Base-by-base conservation (phyloP, 2,329 filamentous ascomycete genomes). In the Chaetomium globosum region DNA sequence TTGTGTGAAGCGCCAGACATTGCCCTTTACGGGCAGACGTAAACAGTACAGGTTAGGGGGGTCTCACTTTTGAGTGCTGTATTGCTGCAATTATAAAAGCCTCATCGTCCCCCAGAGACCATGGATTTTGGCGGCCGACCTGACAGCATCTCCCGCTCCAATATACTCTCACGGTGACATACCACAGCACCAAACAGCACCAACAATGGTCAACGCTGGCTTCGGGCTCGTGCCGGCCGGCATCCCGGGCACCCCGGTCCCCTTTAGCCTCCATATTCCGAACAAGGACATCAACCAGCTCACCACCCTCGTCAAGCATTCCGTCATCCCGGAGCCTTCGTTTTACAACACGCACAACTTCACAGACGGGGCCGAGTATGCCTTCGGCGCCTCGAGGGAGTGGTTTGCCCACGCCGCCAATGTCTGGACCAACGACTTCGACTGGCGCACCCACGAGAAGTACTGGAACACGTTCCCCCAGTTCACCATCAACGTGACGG, bases 401-500 rank as follows among this genome's bases (percentile, higher is more conserved):
- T 70, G 63, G 61, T 56, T 70, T 13, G n/a, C 55, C 16, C 26
- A 46, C 39, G 63, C 68, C 1, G 31, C 49, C 2, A n/a, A 65
- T 26, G 33, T 46, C 16, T 70, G 68, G 68, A 43, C 39, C 51
- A 52, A 64, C 63, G 33, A 55, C 3, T 70, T 65, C 39, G 53
- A 64, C 65, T 70, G 68, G 68, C 65, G 67, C 55, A 21, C 56
- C 26, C 65, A 63, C 23, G 65, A 70, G 55, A 36, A 31, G n/a
- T 39, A 63, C 63, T 63, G 48, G 58, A 70, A 70, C 68, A 55
- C 61, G 9, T 64, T 68, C 51, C 68, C 68, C n/a, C 64, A 70
- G 33, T 70, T 65, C 49, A 67, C 53, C 10, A 64, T 67, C 46
- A 65, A 67, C 55, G 65, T 70, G 31, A 68, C 65, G 12, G 59